Evolutionary conservation across 345 rosid species (phyloP).

Genomic region (Boechera divaricarpa): DNA sequence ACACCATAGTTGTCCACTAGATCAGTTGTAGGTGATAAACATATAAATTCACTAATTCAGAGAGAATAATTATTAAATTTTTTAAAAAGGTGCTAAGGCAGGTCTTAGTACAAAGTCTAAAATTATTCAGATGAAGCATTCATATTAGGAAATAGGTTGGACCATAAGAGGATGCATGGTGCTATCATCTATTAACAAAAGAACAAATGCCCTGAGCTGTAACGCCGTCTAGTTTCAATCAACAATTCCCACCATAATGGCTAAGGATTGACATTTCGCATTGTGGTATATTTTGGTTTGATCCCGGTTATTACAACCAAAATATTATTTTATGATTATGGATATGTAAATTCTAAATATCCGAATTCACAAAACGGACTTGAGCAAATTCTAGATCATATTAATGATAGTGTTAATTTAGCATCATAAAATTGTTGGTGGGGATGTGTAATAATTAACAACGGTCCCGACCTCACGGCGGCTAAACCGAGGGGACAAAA

Average conservation of each 20-base stretch:
- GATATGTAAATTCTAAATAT: not conserved
- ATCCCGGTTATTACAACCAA: not conserved
- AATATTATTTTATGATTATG: not conserved
- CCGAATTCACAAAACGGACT: not conserved
- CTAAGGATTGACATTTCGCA: not conserved
- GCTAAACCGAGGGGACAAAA: constrained; percentile 32
- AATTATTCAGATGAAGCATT: constrained; percentile 6
- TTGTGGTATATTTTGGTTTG: not conserved
- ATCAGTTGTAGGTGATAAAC: not conserved
- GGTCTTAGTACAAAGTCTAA: not conserved
- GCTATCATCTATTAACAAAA: constrained; percentile 32
- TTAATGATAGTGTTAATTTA: not conserved
- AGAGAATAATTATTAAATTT: not conserved
- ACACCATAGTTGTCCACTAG: not conserved
- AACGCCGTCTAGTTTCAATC: constrained; percentile 36
- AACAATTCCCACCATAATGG: not conserved
- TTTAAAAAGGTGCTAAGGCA: not conserved
- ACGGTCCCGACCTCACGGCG: constrained; percentile 20
- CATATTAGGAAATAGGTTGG: constrained; percentile 17
- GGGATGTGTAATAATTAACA: constrained; percentile 23
- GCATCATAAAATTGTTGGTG: not conserved
- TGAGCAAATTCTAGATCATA: constrained; percentile 1
- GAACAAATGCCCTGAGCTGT: constrained; percentile 35
- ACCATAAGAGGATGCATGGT: constrained; percentile 20
- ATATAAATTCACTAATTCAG: constrained; percentile 5